These are phyloP conservation scores for Paxillus rubicundulus DNA, from an alignment of 768 basidiomycete genomes.

Conservation along the genomic window DNA sequence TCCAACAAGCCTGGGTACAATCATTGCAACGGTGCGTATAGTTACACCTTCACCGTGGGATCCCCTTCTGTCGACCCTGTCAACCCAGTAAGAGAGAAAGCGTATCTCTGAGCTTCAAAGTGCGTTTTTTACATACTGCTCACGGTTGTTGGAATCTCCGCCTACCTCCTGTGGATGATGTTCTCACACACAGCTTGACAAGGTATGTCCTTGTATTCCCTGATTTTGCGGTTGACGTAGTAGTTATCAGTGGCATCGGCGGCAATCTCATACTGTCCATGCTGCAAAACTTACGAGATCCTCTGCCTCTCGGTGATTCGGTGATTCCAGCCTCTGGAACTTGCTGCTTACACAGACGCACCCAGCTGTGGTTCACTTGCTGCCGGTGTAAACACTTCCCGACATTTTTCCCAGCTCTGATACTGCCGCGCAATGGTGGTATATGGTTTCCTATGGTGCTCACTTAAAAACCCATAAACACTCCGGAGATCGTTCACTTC, in stretches of 20 bases:
- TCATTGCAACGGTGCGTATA: too few relatives aligned
- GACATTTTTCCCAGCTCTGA: conserved; percentile 1
- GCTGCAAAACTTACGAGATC: conserved; percentile 1
- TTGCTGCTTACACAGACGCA: conserved; percentile 1
- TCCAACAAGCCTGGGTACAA: too few relatives aligned
- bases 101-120: not conserved
- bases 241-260: conserved; percentile 14
- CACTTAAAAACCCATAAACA: conserved; percentile 19
- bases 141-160: conserved; percentile 6
- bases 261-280: conserved; percentile 19
- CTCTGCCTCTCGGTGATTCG: not conserved
- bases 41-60: too few relatives aligned
- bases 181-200: conserved; percentile 33
- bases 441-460: conserved; percentile 22
- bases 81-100: not conserved
- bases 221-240: conserved; percentile 15
- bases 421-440: conserved; percentile 25
- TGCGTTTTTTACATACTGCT: conserved; percentile 1
- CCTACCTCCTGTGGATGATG: not conserved
- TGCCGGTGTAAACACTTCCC: conserved; percentile 4
- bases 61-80: too few relatives aligned
- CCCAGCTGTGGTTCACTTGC: conserved; percentile 18
- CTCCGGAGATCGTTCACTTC: not conserved
- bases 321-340: conserved; percentile 18
- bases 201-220: conserved; percentile 18